These are phyloP conservation scores for Apiospora sp. DNA, from an alignment of 2,329 filamentous ascomycete species.

Conservation along the genomic window DNA sequence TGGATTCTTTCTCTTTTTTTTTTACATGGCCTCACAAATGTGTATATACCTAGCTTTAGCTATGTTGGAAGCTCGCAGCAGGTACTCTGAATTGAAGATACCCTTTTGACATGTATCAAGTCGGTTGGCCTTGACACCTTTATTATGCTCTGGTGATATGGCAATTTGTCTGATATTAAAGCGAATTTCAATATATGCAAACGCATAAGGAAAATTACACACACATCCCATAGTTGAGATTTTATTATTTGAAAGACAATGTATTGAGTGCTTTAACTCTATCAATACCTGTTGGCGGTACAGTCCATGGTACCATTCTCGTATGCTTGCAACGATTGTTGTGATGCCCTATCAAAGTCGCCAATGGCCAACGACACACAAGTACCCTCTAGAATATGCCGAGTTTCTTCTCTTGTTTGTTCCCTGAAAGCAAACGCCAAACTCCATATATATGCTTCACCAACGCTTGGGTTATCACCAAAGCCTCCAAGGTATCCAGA, in stretches of 20 bases:
- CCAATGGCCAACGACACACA: neutral
- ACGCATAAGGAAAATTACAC: neutral
- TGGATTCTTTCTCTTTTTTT: neutral
- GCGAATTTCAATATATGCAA: neutral
- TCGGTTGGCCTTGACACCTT: neutral
- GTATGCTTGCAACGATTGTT: neutral
- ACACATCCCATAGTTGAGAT: neutral
- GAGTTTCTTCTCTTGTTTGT: neutral
- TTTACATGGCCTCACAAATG: neutral
- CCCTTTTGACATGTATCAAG: neutral
- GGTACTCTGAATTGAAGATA: conserved; percentile 11
- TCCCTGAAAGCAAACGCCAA: conserved; percentile 13
- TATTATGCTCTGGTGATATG: neutral
- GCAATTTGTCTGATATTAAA: neutral
- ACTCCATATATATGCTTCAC: conserved; percentile 14
- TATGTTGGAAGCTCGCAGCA: neutral
- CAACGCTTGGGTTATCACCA: neutral
- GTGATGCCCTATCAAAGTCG: neutral
- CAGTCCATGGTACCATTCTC: neutral
- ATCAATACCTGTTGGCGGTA: neutral
- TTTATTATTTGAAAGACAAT: neutral
- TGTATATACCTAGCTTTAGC: neutral
- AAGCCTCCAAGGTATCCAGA: conserved; percentile 6
- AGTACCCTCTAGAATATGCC: neutral
- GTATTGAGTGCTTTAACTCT: neutral